Conservation (phyloP, 108 stramenopile genomes). For the Bacterosira constricta region DNA sequence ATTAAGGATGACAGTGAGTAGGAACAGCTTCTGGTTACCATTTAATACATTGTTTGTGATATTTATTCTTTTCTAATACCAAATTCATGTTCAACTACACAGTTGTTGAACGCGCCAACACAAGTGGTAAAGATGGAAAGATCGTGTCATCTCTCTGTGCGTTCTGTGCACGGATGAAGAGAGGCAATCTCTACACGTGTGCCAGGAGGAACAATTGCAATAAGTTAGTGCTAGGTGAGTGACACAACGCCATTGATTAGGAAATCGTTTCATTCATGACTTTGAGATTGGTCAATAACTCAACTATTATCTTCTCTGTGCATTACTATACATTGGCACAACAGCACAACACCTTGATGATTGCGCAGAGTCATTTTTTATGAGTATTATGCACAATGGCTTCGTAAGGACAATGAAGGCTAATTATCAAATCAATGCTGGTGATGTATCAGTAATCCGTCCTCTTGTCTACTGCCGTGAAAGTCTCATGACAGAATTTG, state of each 20-base stretch:
- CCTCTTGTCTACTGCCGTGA: constrained; percentile 96
- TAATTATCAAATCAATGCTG: constrained; percentile 92
- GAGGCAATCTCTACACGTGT: constrained; percentile 94
- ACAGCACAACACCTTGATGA: constrained; percentile 97
- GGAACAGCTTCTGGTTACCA: not conserved
- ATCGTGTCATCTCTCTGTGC: constrained; percentile 89
- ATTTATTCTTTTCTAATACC: not conserved
- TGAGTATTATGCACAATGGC: constrained; percentile 98
- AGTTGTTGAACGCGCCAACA: constrained; percentile 87
- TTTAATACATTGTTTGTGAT: not conserved
- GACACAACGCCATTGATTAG: too few species aligned
- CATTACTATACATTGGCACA: not conserved
- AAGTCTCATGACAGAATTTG: constrained; percentile 90
- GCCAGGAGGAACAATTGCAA: constrained; percentile 92
- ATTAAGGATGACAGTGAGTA: constrained; percentile 79
- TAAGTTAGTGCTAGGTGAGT: constrained; percentile 87
- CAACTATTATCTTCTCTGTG: not conserved
- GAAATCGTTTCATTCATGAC: too few species aligned
- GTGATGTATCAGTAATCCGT: constrained; percentile 94
- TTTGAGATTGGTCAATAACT: too few species aligned
- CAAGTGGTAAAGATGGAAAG: constrained; percentile 87
- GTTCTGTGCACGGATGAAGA: constrained; percentile 98
- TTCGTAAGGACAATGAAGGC: constrained; percentile 98
- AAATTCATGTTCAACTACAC: constrained; percentile 8
- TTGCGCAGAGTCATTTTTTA: constrained; percentile 96